Percentiles rank a stretch among this genome's conserved stretches.
These are phyloP conservation scores for Pseudonitzschia multiseries DNA, from an alignment of 108 stramenopile genomes.

Conservation along the genomic window DNA sequence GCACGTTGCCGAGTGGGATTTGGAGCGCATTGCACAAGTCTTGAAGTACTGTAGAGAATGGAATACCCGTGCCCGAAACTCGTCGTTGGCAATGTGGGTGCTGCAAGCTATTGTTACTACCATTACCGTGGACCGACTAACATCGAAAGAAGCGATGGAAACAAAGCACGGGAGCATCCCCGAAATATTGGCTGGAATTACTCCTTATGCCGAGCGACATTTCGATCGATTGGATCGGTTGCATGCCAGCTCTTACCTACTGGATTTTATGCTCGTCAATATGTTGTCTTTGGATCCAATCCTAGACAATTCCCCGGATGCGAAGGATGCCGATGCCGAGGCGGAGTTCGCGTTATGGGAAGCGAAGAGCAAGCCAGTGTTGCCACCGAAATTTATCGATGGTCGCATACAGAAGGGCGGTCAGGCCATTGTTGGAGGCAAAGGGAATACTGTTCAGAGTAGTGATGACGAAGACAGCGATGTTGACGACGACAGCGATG, in stretches of 20 bases:
- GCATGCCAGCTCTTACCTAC: slow-evolving; percentile 64
- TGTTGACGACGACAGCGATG: slow-evolving; percentile 40
- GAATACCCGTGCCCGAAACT: slow-evolving; percentile 85
- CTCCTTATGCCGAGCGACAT: slow-evolving; percentile 86
- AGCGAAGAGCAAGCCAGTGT: slow-evolving; percentile 56
- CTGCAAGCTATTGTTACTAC: slow-evolving; percentile 69
- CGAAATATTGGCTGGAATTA: slow-evolving; percentile 75
- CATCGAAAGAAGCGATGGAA: slow-evolving; percentile 40
- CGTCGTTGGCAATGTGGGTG: slow-evolving; percentile 71
- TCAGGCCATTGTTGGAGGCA: slow-evolving; percentile 48
- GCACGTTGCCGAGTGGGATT: slow-evolving; percentile 64
- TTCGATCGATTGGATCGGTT: slow-evolving; percentile 83
- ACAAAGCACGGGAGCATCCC: slow-evolving; percentile 41
- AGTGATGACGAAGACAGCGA: slow-evolving; percentile 5
- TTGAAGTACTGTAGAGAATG: slow-evolving; percentile 89
- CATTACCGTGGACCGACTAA: slow-evolving; percentile 66
- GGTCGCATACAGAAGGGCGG: slow-evolving; percentile 82
- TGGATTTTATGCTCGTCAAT: slow-evolving; percentile 73
- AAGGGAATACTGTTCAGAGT: neutral
- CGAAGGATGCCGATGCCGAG: slow-evolving; percentile 8
- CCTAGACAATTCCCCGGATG: slow-evolving; percentile 4
- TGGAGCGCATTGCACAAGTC: slow-evolving; percentile 64
- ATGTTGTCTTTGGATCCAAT: slow-evolving; percentile 62
- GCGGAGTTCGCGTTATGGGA: slow-evolving; percentile 64
- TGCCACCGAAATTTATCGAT: slow-evolving; percentile 71